Conservation (phyloP, 768 basidiomycete species). For the Podaxis sp. region DNA sequence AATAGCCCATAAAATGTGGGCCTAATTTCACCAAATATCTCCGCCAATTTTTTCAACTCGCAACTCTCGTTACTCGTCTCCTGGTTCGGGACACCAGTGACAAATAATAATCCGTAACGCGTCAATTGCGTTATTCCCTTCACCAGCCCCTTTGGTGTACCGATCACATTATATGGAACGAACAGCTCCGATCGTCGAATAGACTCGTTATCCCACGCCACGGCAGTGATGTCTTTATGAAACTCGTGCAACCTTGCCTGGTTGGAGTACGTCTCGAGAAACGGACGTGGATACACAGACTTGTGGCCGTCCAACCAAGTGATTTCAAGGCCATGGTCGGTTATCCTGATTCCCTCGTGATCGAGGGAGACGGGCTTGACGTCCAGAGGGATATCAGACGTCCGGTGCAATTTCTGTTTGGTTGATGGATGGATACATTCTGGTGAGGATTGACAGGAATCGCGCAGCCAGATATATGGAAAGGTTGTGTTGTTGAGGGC, state of each 20-base stretch:
- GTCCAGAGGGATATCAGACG: conserved; percentile 61
- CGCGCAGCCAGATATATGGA: conserved; percentile 79
- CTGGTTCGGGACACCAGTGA: conserved; percentile 64
- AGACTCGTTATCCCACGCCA: conserved; percentile 39
- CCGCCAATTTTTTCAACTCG: conserved; percentile 65
- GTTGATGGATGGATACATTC: conserved; percentile 77
- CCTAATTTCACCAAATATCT: conserved; percentile 72
- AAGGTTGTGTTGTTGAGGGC: conserved; percentile 45
- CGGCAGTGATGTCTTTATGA: conserved; percentile 39
- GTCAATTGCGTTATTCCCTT: conserved; percentile 67
- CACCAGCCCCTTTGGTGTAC: conserved; percentile 45
- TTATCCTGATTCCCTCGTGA: conserved; percentile 35
- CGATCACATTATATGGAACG: conserved; percentile 53
- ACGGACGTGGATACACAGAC: conserved; percentile 50
- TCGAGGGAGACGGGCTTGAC: conserved; percentile 42
- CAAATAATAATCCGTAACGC: conserved; percentile 72
- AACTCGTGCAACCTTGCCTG: conserved; percentile 34
- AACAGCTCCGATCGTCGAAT: conserved; percentile 47
- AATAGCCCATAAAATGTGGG: conserved; percentile 87
- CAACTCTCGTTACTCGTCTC: conserved; percentile 62
- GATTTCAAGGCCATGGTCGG: conserved; percentile 44
- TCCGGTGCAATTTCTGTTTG: conserved; percentile 71
- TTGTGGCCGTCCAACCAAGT: conserved; percentile 61
- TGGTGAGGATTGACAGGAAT: conserved; percentile 61
- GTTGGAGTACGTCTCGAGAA: conserved; percentile 51